Evolutionary conservation across 106 monocot genomes (phyloP).

Genomic region (Posidonia australis): DNA sequence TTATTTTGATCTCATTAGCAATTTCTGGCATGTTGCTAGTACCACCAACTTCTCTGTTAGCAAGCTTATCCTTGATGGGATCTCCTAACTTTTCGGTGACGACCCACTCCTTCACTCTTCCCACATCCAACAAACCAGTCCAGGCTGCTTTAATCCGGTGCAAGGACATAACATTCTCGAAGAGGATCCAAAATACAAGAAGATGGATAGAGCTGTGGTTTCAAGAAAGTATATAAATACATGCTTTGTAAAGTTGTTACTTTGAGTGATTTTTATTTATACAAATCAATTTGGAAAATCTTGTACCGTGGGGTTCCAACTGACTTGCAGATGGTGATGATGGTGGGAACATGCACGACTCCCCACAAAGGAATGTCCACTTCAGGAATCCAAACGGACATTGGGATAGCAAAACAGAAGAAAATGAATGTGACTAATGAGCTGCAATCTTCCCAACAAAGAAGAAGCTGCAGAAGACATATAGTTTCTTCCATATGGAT

Average conservation of each 20-base stretch:
- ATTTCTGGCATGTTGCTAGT: neutral
- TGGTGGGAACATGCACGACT: constrained; percentile 42
- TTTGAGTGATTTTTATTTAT: neutral
- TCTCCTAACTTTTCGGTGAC: constrained; percentile 68
- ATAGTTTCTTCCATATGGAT: constrained; percentile 39
- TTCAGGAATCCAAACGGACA: constrained; percentile 44
- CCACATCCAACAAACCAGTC: constrained; percentile 38
- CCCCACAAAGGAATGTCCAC: constrained; percentile 56
- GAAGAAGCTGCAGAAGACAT: constrained; percentile 70
- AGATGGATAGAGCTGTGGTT: constrained; percentile 47
- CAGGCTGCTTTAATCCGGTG: constrained; percentile 46
- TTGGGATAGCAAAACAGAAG: constrained; percentile 51
- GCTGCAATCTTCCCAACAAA: constrained; percentile 44
- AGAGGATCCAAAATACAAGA: constrained; percentile 49
- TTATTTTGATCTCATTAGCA: constrained; percentile 56
- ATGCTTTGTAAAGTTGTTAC: neutral
- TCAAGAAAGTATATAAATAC: neutral
- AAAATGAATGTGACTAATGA: constrained; percentile 49
- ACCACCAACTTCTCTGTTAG: neutral
- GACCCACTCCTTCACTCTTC: constrained; percentile 62
- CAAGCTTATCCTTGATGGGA: constrained; percentile 8
- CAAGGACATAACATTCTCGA: constrained; percentile 72
- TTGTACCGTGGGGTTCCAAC: constrained; percentile 71
- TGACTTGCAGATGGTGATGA: constrained; percentile 39
- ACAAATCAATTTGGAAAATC: neutral